phyloP scores from a whole-genome alignment of 2,329 filamentous ascomycete species.

The Fusarium humuli region DNA sequence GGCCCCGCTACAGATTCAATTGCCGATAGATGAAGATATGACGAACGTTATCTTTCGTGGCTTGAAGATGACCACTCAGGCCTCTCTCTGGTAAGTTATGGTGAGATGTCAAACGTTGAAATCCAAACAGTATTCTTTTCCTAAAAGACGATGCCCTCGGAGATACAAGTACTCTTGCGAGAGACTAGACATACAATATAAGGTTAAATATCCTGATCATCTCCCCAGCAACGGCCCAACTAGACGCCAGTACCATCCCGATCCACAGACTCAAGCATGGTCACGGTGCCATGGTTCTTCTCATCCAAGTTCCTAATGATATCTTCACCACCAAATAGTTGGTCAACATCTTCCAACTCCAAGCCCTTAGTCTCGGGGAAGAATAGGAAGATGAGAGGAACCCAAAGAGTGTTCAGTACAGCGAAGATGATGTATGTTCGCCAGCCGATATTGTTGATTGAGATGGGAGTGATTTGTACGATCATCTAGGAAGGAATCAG shows the following conservation, averaged over 20 bases:
- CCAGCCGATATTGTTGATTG: slow-evolving; percentile 56
- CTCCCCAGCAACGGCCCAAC: neutral
- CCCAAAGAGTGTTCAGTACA: slow-evolving; percentile 49
- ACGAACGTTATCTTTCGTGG: neutral
- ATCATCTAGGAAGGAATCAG: slow-evolving; percentile 5
- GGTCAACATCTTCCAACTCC: slow-evolving; percentile 62
- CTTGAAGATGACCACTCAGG: neutral
- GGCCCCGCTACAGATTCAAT: neutral
- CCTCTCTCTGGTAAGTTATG: neutral
- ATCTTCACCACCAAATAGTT: slow-evolving; percentile 32
- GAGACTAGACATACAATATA: neutral
- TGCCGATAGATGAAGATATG: neutral
- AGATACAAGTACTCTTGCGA: no score
- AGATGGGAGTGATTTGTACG: slow-evolving; percentile 40
- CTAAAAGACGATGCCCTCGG: no score
- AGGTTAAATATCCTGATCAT: neutral
- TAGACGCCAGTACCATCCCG: neutral
- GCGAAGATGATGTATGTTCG: slow-evolving; percentile 65
- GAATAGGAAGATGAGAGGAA: slow-evolving; percentile 55
- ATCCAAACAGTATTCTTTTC: no score
- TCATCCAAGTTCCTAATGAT: slow-evolving; percentile 27
- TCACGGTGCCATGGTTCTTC: slow-evolving; percentile 16
- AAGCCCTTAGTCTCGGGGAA: slow-evolving; percentile 61
- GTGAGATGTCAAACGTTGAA: neutral
- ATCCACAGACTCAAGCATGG: slow-evolving; percentile 23